phyloP scores from a whole-genome alignment of 1,284 basidiomycete genomes.

The Ustilago cynodontis region DNA sequence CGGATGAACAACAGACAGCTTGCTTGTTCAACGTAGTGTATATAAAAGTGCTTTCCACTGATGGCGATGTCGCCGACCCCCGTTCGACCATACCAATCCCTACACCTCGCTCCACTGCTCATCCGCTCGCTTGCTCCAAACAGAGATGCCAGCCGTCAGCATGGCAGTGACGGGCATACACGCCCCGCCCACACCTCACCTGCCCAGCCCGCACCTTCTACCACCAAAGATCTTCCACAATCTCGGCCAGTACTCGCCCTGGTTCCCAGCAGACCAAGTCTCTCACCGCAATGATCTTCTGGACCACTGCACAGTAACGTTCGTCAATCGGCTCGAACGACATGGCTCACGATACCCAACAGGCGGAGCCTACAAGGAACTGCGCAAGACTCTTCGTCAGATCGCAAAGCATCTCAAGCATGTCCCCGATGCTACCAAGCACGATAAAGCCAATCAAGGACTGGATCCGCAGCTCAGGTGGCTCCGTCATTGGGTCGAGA shows the following conservation, averaged over 20 bases:
- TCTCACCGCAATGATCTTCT: not conserved
- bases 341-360: conserved; percentile 52
- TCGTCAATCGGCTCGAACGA: conserved; percentile 50
- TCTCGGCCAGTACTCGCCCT: conserved; percentile 51
- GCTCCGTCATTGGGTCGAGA: conserved; percentile 34
- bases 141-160: conserved; percentile 31
- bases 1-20: not conserved
- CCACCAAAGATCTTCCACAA: conserved; percentile 44
- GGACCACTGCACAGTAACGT: conserved; percentile 30
- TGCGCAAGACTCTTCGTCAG: conserved; percentile 39
- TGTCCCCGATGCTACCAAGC: conserved; percentile 15
- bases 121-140: not conserved
- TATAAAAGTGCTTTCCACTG: no score
- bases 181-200: conserved; percentile 10
- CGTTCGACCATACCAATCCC: no score
- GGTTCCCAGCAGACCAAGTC: conserved; percentile 23
- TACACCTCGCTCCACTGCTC: no score
- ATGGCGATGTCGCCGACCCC: no score
- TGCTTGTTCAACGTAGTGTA: no score
- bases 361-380: conserved; percentile 37
- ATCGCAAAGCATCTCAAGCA: conserved; percentile 45
- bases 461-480: conserved; percentile 37
- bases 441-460: conserved; percentile 8
- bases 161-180: not conserved
- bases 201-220: conserved; percentile 17